phyloP scores from a whole-genome alignment of 2,329 filamentous ascomycete species.

The Aspergillus piperis region DNA sequence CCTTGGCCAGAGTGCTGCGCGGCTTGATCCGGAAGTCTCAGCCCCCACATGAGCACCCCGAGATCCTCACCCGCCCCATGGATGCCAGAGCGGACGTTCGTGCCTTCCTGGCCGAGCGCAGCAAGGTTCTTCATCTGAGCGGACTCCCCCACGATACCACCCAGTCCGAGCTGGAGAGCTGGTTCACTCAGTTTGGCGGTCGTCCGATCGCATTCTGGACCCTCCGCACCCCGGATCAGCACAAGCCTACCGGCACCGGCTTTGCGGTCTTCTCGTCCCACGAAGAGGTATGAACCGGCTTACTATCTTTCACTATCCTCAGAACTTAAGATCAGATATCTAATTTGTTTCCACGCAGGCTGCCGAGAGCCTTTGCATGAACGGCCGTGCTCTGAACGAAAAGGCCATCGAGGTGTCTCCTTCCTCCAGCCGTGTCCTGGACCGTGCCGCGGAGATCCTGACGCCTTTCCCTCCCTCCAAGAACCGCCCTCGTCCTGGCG shows the following conservation, averaged over 20 bases:
- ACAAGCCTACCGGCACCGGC: conserved; percentile 97
- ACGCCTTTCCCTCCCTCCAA: conserved; percentile 98
- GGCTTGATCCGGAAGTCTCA: conserved; percentile 96
- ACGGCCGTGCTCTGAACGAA: conserved; percentile 94
- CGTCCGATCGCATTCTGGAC: conserved; percentile 99
- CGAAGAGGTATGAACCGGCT: conserved; percentile 75
- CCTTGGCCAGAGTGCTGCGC: conserved; percentile 85
- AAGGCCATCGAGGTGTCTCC: conserved; percentile 99
- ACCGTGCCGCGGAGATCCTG: conserved; percentile 91
- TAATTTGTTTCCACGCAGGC: conserved; percentile 54
- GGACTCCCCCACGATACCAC: conserved; percentile 97
- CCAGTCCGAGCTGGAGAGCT: conserved; percentile 97
- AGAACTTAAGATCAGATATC: conserved; percentile 1
- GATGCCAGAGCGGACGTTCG: conserved; percentile 95
- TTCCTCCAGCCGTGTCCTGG: conserved; percentile 92
- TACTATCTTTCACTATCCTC: conserved; percentile 7
- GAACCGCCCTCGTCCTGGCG: conserved; percentile 93
- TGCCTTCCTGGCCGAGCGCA: conserved; percentile 92
- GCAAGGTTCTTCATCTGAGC: conserved; percentile 97
- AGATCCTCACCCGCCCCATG: conserved; percentile 92
- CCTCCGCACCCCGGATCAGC: conserved; percentile 92
- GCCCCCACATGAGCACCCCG: conserved; percentile 87
- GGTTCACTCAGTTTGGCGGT: conserved; percentile 98
- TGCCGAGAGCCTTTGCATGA: conserved; percentile 98
- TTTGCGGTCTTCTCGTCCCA: conserved; percentile 99